Conservation (phyloP, 1,139 yeast genomes). For the Candida pseudocylindracea region DNA sequence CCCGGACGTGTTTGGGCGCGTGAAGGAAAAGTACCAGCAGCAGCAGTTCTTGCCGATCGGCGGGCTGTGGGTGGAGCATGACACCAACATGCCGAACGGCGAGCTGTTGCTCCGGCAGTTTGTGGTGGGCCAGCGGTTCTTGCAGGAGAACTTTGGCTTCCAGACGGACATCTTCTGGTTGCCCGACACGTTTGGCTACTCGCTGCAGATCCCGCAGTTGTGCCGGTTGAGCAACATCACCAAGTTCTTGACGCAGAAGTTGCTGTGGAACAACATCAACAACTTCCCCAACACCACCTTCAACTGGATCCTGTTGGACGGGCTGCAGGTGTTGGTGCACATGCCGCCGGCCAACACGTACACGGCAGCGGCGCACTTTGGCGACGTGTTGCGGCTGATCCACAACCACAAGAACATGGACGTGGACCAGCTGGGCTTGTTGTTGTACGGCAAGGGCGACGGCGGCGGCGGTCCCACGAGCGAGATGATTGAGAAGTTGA, state of each 20-base stretch:
- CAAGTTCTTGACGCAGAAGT: conserved; percentile 75
- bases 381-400: conserved; percentile 69
- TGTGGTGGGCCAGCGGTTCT: conserved; percentile 73
- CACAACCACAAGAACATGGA: conserved; percentile 67
- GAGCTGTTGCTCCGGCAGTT: conserved; percentile 82
- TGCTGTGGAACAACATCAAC: conserved; percentile 92
- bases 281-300: conserved; percentile 75
- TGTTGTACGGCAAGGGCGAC: conserved; percentile 84
- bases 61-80: conserved; percentile 96
- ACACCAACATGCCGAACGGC: conserved; percentile 84
- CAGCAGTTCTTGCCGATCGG: conserved; percentile 81
- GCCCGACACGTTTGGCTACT: conserved; percentile 94
- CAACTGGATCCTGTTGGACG: conserved; percentile 90
- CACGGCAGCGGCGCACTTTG: conserved; percentile 81
- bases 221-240: conserved; percentile 71
- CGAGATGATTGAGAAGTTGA: conserved; percentile 78
- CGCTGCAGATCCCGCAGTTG: conserved; percentile 86
- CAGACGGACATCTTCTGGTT: conserved; percentile 71
- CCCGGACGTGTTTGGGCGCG: conserved; percentile 48
- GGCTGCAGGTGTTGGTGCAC: conserved; percentile 79
- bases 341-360: conserved; percentile 97
- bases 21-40: conserved; percentile 42
- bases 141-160: conserved; percentile 54
- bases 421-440: conserved; percentile 56
- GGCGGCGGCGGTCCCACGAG: conserved; percentile 98